A percentile compares a stretch with the other conserved stretches of the same genome.
phyloP scores from a whole-genome alignment of 495 filamentous ascomycete species.

The Wilcoxina mikolae region DNA sequence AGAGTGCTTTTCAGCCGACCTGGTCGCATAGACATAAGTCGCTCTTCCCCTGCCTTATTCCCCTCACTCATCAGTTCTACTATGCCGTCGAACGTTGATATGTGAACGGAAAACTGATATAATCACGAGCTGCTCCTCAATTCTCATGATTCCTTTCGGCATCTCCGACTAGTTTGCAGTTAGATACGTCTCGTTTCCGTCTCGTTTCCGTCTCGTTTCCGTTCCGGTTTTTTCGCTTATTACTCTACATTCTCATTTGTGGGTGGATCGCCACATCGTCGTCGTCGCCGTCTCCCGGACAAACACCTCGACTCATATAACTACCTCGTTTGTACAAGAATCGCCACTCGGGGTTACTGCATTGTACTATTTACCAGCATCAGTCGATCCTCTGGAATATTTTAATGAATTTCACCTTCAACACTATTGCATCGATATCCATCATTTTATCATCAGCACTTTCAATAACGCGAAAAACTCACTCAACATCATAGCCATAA shows the following conservation, averaged over 20 bases:
- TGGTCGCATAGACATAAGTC: too few relatives aligned
- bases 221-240: neutral
- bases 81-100: too few relatives aligned
- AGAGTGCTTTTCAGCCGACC: too few relatives aligned
- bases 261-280: neutral
- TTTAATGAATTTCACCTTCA: neutral
- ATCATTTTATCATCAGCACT: neutral
- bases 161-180: neutral
- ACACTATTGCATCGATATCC: neutral
- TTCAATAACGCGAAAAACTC: neutral
- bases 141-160: slow-evolving; percentile 2
- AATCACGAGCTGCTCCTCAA: neutral
- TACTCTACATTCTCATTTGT: neutral
- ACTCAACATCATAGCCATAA: neutral
- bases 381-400: neutral
- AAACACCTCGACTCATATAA: neutral
- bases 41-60: too few relatives aligned
- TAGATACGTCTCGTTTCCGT: neutral
- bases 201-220: neutral
- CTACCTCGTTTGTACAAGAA: neutral
- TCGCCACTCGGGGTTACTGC: neutral
- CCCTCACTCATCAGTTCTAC: too few relatives aligned
- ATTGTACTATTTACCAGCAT: neutral
- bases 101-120: too few relatives aligned
- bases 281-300: neutral